Evolutionary conservation across 192 early-diverging fungal species (phyloP), one percentile per base, ranked within the genome.

Genomic region (Gryganskiella cystojenkinii): DNA sequence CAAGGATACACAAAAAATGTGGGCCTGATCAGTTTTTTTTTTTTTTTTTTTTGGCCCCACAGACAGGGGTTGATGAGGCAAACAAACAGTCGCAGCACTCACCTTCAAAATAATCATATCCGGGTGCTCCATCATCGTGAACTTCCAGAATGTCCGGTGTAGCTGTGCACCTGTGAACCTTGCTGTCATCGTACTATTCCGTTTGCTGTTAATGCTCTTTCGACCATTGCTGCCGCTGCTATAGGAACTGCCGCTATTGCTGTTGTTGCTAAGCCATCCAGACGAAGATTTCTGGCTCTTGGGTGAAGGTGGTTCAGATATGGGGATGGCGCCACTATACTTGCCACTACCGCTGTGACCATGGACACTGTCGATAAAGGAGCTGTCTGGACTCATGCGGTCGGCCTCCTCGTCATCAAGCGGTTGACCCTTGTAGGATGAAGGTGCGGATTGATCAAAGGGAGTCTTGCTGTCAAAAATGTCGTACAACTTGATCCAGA

Each of bases 401-500:
- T 40, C n/a, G n/a, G n/a, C 60, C 8, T 24, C 40, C 3, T 63
- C 66, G 0, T 69, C 61, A 1, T 78, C 74, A 11, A 49, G 74
- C n/a, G 60, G 46, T 20, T 78, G 74, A n/a, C 74, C 74, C 42
- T 78, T 78, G 42, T 68, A 78, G 13, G 66, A 78, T 0, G 74
- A 69, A 24, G 74, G 74, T 1, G 61, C 67, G 2, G 74, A 58
- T 20, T 78, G 74, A 56, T 78, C 74, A 64, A 78, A 78, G 1
- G 46, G 53, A 4, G 60, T 59, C 62, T 61, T 81, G 54, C 67
- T 70, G 30, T 83, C 70, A 66, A 83, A 85, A 47, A 81, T 72
- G 13, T 81, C 66, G 35, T 74, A 70, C 19, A 85, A 66, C 15
- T 69, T 34, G 24, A 37, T 37, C 78, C 79, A 83, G 46, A 70